A percentile compares a stretch with the other conserved stretches of the same genome.
These are phyloP conservation scores for Candida stauntonica DNA, from an alignment of 805 yeast genomes.

Conservation along the genomic window DNA sequence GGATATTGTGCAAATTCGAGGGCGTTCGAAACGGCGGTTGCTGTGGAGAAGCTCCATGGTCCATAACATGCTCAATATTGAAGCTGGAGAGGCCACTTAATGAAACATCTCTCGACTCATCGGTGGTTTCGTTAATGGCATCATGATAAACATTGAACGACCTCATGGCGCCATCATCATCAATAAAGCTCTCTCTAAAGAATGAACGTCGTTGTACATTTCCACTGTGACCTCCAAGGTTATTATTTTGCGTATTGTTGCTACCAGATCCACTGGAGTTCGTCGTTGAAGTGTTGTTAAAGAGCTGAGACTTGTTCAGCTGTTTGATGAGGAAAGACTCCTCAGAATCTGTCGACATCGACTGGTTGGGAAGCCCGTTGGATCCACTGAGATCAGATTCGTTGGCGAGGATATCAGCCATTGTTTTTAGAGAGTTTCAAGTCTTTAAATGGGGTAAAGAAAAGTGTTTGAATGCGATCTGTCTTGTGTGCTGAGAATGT, in stretches of 20 bases:
- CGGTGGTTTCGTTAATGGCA: constrained; percentile 21
- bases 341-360: constrained; percentile 28
- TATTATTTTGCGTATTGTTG: not conserved
- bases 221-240: constrained; percentile 1
- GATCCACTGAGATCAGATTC: constrained; percentile 3
- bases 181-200: constrained; percentile 25
- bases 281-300: constrained; percentile 19
- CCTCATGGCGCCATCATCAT: constrained; percentile 22
- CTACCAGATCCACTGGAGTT: constrained; percentile 5
- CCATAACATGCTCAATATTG: constrained; percentile 13
- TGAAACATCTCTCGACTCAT: constrained; percentile 20
- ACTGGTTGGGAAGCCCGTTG: constrained; percentile 11
- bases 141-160: constrained; percentile 24
- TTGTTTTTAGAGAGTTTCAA: not conserved
- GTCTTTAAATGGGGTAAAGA: not conserved
- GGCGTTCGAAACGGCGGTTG: not conserved
- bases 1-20: constrained; percentile 6
- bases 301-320: constrained; percentile 24
- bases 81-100: constrained; percentile 19
- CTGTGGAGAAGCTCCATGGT: constrained; percentile 4
- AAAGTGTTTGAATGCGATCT: too few relatives aligned
- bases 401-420: constrained; percentile 1
- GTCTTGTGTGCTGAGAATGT: not conserved
- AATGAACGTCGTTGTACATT: constrained; percentile 15
- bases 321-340: constrained; percentile 27